Evolutionary conservation across 2,329 filamentous ascomycete genomes (phyloP), one percentile per base, ranked within the genome.

Genomic region (Biscogniauxia sp.): DNA sequence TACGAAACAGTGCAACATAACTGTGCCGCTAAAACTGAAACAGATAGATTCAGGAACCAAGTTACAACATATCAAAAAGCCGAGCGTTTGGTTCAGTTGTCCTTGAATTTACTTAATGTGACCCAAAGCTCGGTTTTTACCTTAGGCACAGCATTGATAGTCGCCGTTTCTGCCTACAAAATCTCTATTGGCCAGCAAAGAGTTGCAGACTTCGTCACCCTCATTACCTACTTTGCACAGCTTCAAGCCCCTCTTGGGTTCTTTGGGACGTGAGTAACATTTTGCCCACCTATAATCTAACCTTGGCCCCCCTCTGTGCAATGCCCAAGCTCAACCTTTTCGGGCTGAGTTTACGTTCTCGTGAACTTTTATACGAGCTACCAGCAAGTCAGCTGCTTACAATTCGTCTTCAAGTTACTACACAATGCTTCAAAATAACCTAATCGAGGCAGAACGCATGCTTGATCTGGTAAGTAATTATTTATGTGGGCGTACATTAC

Each of bases 41-140:
- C 85, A 51, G 77, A 81, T 56, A 77, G 84, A 6, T 88, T 86
- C 68, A 80, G 78, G 28, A 75, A 80, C 20, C 82, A 85, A 13
- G 84, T 88, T 0, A 73, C 76, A 55, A 80, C 80, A 64, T 88
- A 82, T 67, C 85, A 88, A 63, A 76, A 75, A 9, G 83, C 84
- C 9, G 84, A 87, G 71, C 84, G 83, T 58, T 76, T 81, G 57
- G 84, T 87, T 19, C 77, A 80, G 57, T 78, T 82, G 65, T 86
- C 83, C 2, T 70, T 86, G 57, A 85, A 85, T 66, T 74, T 81
- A 6, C 81, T 88, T 72, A 88, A 88, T 67, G 80, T 86, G 11
- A 82, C 82, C 0, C 85, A 88, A 64, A 87, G 85, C 70, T 80
- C 85, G 56, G 81, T 88, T n/a, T 88, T 88, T 67, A 85, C 84